phyloP scores from a whole-genome alignment of 2,329 filamentous ascomycete species.

The Verruconis gallopava region DNA sequence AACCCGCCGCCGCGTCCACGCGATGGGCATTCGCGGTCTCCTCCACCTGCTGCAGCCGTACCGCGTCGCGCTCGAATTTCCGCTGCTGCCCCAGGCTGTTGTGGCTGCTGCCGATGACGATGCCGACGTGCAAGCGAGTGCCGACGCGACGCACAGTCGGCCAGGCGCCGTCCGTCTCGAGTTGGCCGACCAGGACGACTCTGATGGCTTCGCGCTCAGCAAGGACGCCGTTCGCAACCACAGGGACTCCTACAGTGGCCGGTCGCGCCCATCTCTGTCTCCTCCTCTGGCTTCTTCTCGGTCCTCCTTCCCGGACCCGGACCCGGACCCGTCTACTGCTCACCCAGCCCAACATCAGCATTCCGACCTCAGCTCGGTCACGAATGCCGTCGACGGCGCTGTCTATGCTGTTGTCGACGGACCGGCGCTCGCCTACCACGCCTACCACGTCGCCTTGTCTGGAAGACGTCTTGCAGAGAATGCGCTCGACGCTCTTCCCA shows the following conservation, averaged over 20 bases:
- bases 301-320: background rate
- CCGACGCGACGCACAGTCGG: too few relatives aligned
- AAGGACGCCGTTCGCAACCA: too few relatives aligned
- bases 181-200: too few relatives aligned
- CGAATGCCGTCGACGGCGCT: too few relatives aligned
- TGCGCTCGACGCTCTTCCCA: constrained; percentile 5
- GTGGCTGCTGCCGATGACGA: too few relatives aligned
- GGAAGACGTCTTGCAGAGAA: background rate
- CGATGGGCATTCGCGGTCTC: background rate
- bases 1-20: background rate
- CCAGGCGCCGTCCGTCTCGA: too few relatives aligned
- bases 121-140: too few relatives aligned
- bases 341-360: background rate
- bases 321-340: background rate
- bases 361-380: too few relatives aligned
- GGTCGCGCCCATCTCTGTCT: too few relatives aligned
- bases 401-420: constrained; percentile 9
- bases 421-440: constrained; percentile 11
- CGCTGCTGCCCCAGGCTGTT: too few relatives aligned
- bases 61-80: background rate
- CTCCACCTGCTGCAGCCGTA: background rate
- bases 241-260: too few relatives aligned
- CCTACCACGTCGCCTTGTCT: constrained; percentile 4
- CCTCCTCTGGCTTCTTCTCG: background rate
- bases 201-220: too few relatives aligned